These are phyloP conservation scores for Celoporthe dispersa DNA, from an alignment of 2,329 filamentous ascomycete species.

Conservation along the genomic window DNA sequence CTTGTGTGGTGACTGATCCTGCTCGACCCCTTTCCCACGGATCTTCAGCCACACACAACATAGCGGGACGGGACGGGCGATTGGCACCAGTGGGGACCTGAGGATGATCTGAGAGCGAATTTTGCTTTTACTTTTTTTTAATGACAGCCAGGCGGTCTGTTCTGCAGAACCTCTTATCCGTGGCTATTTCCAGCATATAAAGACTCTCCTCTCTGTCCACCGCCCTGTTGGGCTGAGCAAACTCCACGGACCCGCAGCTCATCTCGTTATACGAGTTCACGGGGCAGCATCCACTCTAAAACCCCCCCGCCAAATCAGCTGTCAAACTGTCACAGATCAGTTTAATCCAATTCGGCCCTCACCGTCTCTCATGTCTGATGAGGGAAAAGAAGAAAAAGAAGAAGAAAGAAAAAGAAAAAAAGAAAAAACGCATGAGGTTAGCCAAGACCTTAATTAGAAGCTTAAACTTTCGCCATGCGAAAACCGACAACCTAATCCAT, in stretches of 20 bases:
- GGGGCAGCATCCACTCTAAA: background rate
- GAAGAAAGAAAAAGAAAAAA: background rate
- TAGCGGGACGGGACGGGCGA: background rate
- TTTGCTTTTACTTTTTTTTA: background rate
- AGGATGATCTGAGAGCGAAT: background rate
- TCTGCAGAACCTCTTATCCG: background rate
- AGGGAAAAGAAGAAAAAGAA: background rate
- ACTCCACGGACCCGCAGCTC: background rate
- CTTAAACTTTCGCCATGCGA: background rate
- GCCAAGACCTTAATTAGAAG: constrained; percentile 1
- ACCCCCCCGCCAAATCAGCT: background rate
- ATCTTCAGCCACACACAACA: background rate
- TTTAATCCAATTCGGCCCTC: background rate
- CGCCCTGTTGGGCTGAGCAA: background rate
- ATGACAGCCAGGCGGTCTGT: background rate
- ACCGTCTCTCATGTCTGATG: background rate
- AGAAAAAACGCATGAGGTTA: background rate
- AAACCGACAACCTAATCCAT: background rate
- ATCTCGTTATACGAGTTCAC: background rate
- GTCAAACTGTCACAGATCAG: background rate
- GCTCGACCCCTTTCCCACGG: background rate
- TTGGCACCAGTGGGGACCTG: background rate
- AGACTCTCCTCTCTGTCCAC: background rate
- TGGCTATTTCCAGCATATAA: background rate
- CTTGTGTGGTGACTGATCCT: background rate